Conservation (phyloP, 1,284 basidiomycete species). For the Schizophyllum commune region DNA sequence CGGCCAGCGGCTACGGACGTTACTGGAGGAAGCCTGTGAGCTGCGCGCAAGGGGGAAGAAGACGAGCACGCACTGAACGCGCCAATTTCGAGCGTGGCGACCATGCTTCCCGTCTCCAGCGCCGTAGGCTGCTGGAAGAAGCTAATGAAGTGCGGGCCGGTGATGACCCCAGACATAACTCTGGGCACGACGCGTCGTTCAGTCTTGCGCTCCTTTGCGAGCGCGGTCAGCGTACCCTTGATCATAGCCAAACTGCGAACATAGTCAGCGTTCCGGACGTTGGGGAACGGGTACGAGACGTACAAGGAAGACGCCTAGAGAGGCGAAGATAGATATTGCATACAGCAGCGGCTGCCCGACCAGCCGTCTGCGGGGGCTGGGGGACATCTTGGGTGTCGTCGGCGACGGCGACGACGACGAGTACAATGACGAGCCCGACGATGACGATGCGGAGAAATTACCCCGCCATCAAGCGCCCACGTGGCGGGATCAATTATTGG, state of each 20-base stretch:
- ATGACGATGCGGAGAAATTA: neutral
- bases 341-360: conserved; percentile 79
- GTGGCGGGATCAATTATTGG: neutral
- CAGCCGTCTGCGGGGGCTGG: conserved; percentile 38
- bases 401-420: neutral
- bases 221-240: conserved; percentile 57
- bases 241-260: conserved; percentile 79
- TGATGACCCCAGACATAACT: conserved; percentile 89
- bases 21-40: conserved; percentile 34
- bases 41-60: neutral
- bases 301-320: conserved; percentile 82
- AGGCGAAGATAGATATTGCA: conserved; percentile 75
- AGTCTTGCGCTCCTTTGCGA: conserved; percentile 3
- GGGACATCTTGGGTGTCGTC: neutral
- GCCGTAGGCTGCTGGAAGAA: conserved; percentile 75
- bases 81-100: conserved; percentile 85
- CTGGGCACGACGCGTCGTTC: conserved; percentile 26
- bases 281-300: conserved; percentile 18
- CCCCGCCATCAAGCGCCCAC: neutral
- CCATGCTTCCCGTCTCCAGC: conserved; percentile 75
- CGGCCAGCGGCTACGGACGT: conserved; percentile 86
- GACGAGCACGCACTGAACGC: conserved; percentile 62
- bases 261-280: conserved; percentile 13
- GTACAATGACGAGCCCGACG: neutral
- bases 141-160: conserved; percentile 81